These are phyloP conservation scores for Populus hybrid DNA, from an alignment of 441 rosid genomes.

Conservation along the genomic window DNA sequence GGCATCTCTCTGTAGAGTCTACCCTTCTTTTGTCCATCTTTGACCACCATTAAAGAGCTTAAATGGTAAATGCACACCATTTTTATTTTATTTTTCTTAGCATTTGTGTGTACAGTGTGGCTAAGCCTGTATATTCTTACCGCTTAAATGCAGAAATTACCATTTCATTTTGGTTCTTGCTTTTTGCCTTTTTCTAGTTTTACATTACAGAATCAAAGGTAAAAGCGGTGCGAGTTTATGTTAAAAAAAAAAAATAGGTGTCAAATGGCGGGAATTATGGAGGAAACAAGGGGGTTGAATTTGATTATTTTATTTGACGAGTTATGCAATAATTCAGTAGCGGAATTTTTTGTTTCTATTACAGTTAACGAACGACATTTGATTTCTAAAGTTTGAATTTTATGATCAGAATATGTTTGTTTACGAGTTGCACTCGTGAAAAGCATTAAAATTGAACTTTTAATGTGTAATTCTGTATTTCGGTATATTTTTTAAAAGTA, in stretches of 20 bases:
- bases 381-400: neutral
- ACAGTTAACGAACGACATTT: neutral
- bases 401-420: neutral
- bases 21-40: neutral
- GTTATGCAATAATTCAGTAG: no score
- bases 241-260: neutral
- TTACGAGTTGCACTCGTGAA: no score
- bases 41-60: neutral
- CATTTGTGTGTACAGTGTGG: neutral
- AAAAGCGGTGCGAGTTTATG: neutral
- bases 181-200: no score
- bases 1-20: neutral
- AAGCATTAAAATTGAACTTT: no score
- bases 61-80: neutral
- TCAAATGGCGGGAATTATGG: constrained; percentile 34
- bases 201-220: neutral
- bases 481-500: no score
- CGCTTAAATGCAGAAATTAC: neutral
- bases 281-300: constrained; percentile 11
- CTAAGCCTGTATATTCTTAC: neutral
- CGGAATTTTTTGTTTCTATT: no score
- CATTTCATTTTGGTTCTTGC: neutral
- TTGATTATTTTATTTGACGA: neutral
- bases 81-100: no score
- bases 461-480: no score